Evolutionary conservation across 1,284 basidiomycete genomes (phyloP), one percentile per base, ranked within the genome.

Genomic region (Ganoderma leucocontextum): DNA sequence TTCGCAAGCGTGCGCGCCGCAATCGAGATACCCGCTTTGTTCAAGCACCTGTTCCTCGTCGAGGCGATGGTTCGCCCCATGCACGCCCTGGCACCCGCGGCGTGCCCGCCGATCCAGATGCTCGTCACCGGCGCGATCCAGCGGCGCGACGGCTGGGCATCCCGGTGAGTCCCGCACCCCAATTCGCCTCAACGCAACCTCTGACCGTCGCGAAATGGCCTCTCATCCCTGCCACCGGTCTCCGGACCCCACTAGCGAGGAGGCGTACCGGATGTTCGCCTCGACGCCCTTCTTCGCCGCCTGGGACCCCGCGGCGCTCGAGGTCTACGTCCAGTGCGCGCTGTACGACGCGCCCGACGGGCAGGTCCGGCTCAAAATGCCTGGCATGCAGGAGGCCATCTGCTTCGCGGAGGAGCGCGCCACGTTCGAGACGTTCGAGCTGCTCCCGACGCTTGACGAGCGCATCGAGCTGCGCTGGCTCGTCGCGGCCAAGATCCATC

Each of bases 281-380:
- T 79, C 83, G 39, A 87, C 84, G 15, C 85, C 90, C 0, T 96
- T 95, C 83, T 97, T 95, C 78, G 73, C 78, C 6, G 80, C 82
- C 0, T 97, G 95, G 95, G 84, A 96, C 75, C 86, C 88, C 0
- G 85, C 82, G 0, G 90, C 90, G 4, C 85, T 97, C 41, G 81
- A 86, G 17, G 72, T 85, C 4, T 96, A 95, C 77, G 81, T 95
- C 42, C 83, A 90, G 22, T 86, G 90, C 72, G 93, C 86, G 4
- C 81, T 95, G 7, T 84, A 85, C 67, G 78, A 82, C 25, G 77
- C 78, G 60, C 55, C 75, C 0, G 66, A 70, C 25, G 81, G 81
- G 0, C 79, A 79, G 3, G 83, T 89, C 12, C 80, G 76, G 60
- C 84, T 94, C 59, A 94, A 93, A 78, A 92, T 86, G 85, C 78